Base-by-base conservation (phyloP, 2,329 filamentous ascomycete species). In the Orbilia quercus region DNA sequence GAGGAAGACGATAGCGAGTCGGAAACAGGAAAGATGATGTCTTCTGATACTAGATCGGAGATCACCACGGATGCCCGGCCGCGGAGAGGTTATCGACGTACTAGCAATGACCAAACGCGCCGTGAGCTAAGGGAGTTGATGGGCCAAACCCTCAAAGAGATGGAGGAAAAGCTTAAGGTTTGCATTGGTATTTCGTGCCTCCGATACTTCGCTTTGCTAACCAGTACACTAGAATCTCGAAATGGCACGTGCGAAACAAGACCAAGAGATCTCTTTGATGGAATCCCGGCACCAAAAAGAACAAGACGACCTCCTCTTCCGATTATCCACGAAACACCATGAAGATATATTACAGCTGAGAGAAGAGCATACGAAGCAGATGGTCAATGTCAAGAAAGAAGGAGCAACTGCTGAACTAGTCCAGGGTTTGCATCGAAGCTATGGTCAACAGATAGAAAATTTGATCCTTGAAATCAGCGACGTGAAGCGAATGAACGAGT, bases 361-460 rank as follows among this genome's bases (percentile, higher is more conserved):
- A 28, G 60, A 74, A n/a, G 63, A 74, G 36, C 69, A 74, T 50
- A 62, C 62, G 4, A 67, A 66, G 23, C 60, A 74, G 20, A 66
- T 74, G 50, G 63, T 66, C 2, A 74, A 63, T 34, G 69, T 44
- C 5, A 74, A 74, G 42, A 74, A 74, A 40, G 60, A 74, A 23
- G 69, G 69, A 7, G 60, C 60, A 9, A 67, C 60, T 18, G 69
- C 62, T 16, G 69, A 74, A 31, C 60, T 74, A 11, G 63, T 74
- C n/a, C 69, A 74, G 50, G 69, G 69, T 1, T 23, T 74, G 9
- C 69, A 74, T 53, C 50, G 59, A 45, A 74, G 69, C 55, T 74
- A 74, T 18, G 62, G 69, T 12, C 69, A 74, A 47, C 69, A 74
- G 16, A 59, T 74, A 23, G 69, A 74, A 25, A 67, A 62, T n/a